Evolutionary conservation across 2,329 filamentous ascomycete genomes (phyloP).

Genomic region (Calcarisporium arbuscula): DNA sequence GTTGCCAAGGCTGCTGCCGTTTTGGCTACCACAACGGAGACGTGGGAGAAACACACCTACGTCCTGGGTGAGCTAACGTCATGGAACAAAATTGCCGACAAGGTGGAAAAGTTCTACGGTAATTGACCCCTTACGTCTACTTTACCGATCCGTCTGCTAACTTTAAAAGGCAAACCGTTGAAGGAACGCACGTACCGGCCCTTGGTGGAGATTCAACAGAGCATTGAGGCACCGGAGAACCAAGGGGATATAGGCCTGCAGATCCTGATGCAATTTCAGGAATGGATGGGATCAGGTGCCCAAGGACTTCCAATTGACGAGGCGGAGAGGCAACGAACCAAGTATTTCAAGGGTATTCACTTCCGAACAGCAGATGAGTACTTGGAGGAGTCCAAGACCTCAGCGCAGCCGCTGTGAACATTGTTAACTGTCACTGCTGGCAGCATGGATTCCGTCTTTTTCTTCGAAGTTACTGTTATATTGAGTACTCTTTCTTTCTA

Average conservation of each 20-base stretch:
- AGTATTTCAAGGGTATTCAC: background rate
- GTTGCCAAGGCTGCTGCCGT: background rate
- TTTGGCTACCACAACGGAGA: background rate
- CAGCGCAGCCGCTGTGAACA: no score
- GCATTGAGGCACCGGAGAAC: background rate
- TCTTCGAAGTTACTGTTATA: no score
- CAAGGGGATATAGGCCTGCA: background rate
- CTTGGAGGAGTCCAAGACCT: conserved; percentile 1
- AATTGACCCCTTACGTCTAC: no score
- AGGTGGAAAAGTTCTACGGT: background rate
- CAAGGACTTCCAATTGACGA: background rate
- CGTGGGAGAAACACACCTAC: background rate
- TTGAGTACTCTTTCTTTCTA: no score
- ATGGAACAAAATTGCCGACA: background rate
- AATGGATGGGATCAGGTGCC: background rate
- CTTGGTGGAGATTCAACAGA: background rate
- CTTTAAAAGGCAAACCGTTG: no score
- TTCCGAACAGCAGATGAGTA: conserved; percentile 1
- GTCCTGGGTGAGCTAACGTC: background rate
- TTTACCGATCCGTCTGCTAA: no score
- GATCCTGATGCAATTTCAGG: background rate
- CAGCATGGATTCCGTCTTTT: no score
- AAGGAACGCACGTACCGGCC: background rate
- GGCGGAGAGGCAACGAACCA: background rate
- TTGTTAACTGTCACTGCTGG: no score